phyloP scores from a whole-genome alignment of 805 yeast species.

The Kurtzmaniella fragi region DNA sequence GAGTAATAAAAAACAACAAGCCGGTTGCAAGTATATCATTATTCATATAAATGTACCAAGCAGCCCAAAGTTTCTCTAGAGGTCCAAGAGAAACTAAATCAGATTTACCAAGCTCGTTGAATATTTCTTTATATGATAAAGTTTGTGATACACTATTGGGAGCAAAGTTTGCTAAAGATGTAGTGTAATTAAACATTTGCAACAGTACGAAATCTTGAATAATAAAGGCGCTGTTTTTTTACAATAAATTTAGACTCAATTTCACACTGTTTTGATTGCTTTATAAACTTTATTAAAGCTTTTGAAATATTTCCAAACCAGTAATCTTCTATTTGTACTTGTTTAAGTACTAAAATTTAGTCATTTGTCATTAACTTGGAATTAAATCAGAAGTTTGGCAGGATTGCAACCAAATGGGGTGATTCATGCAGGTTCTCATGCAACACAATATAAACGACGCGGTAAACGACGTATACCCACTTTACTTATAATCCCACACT shows the following conservation, averaged over 20 bases:
- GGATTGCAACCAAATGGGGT: too few relatives aligned
- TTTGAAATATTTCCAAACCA: not conserved
- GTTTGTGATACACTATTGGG: not conserved
- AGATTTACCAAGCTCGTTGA: not conserved
- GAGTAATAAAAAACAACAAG: conserved; percentile 70
- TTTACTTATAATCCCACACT: too few relatives aligned
- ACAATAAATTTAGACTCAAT: not conserved
- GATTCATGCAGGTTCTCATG: too few relatives aligned
- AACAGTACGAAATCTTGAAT: too few relatives aligned
- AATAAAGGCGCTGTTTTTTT: not conserved
- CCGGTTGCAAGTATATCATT: conserved; percentile 95
- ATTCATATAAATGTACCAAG: conserved; percentile 77
- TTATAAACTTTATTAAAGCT: not conserved
- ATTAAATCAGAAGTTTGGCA: too few relatives aligned
- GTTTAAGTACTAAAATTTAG: too few relatives aligned
- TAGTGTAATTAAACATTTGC: conserved; percentile 2
- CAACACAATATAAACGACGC: too few relatives aligned
- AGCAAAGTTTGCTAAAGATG: conserved; percentile 2
- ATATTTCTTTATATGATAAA: conserved; percentile 2
- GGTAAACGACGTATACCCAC: too few relatives aligned
- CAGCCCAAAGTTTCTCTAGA: conserved; percentile 79
- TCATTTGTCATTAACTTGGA: too few relatives aligned
- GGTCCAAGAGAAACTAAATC: conserved; percentile 31
- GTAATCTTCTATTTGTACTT: too few relatives aligned
- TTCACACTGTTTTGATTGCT: too few relatives aligned